Base-by-base conservation (phyloP, 352 stramenopile species). In the Pilasporangium apinafurcum region DNA sequence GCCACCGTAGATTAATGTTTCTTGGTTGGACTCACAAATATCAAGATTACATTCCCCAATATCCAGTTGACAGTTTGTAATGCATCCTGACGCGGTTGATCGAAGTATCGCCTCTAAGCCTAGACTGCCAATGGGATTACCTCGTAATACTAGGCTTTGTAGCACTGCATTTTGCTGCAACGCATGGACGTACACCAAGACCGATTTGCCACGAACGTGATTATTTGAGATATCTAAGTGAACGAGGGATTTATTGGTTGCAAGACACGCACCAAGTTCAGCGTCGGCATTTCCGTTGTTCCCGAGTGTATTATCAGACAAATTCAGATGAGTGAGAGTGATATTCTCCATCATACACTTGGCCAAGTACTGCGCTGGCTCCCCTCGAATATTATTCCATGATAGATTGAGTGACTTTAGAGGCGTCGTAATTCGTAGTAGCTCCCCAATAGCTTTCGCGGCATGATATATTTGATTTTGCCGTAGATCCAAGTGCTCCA, bases 381-480 rank as follows among this genome's bases (percentile, higher is more conserved):
- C 64, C 5, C 73, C 67, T 9, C 75, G 70, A 28, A 91, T 84
- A 25, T 86, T 81, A 44, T 88, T 88, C 79, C 75, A 88, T 4
- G 70, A 77, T 10, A 91, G 33, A 20, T 91, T 80, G 10, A 91
- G 58, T 5, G 65, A 68, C 30, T 48, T 49, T 8, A 91, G 48
- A 8, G 72, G 64, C 2, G 65, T 85, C 18, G 73, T 70, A 50
- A 83, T 77, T 2, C 70, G 70, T 27, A 91, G 49, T 9, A 86
- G 44, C 44, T 85, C 70, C 17, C 70, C 78, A 1, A 88, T 48
- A 0, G 65, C 65, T 44, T 65, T 66, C 4, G 77, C 68, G 4
- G 77, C 62, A 43, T 83, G 58, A 24, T 67, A 89, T 36, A 89
- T 84, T 20, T 82, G 59, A 33, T 89, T 89, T 8, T 65, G 62